A percentile compares a stretch with the other conserved stretches of the same genome.
Evolutionary conservation across 106 monocot species (phyloP).

Genomic region (Dioscorea zingiberensis): DNA sequence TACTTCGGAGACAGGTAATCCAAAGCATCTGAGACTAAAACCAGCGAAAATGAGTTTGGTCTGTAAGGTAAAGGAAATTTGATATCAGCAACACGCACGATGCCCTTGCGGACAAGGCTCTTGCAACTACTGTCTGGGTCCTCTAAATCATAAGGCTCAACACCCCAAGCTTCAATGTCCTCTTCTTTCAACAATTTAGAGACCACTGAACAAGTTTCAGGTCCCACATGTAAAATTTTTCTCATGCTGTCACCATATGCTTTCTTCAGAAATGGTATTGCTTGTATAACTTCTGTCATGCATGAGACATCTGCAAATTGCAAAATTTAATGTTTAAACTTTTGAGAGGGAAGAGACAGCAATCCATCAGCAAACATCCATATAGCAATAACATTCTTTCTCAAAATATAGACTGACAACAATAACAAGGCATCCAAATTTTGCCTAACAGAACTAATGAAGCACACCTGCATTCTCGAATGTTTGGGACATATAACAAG

Average conservation of each 20-base stretch:
- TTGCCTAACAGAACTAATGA: not conserved
- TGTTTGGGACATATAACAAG: not conserved
- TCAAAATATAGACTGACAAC: not conserved
- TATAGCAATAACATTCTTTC: too few species aligned
- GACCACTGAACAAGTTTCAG: constrained; percentile 80
- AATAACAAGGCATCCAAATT: not conserved
- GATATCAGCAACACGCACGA: constrained; percentile 85
- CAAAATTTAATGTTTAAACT: too few species aligned
- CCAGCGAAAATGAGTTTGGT: constrained; percentile 68
- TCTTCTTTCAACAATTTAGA: constrained; percentile 64
- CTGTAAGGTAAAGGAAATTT: constrained; percentile 73
- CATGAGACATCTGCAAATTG: constrained; percentile 54
- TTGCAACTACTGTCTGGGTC: constrained; percentile 84
- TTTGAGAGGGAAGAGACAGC: too few species aligned
- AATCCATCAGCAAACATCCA: too few species aligned
- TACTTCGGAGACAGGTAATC: constrained; percentile 76
- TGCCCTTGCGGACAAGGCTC: constrained; percentile 86
- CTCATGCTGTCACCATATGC: constrained; percentile 70
- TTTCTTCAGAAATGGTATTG: constrained; percentile 80
- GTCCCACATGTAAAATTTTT: constrained; percentile 85
- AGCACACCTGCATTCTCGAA: not conserved
- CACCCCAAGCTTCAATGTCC: constrained; percentile 73
- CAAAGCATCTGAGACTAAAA: constrained; percentile 66
- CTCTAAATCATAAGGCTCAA: constrained; percentile 94
- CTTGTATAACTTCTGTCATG: constrained; percentile 56